These are phyloP conservation scores for Picea glauca DNA, from an alignment of 75 land plant genomes.

Conservation along the genomic window DNA sequence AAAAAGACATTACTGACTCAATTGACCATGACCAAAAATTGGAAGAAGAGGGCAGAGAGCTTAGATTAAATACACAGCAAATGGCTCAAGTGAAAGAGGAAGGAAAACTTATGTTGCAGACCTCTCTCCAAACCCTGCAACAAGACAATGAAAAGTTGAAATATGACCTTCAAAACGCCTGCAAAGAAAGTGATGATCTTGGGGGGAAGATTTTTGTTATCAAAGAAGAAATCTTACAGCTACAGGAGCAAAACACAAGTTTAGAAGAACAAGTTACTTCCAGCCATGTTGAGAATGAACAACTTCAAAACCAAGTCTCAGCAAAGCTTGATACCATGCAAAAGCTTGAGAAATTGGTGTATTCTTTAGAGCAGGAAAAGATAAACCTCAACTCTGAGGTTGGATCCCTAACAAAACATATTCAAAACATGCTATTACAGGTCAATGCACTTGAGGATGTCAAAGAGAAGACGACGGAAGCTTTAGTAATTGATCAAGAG, in stretches of 20 bases:
- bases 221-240: background rate
- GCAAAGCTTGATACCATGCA: background rate
- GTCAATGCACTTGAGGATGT: conserved; percentile 1
- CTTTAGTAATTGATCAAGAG: background rate
- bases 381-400: conserved; percentile 1
- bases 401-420: background rate
- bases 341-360: background rate
- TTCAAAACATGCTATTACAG: background rate
- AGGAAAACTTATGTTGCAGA: too few relatives aligned
- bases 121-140: too few relatives aligned
- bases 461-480: background rate
- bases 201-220: background rate
- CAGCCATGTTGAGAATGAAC: background rate
- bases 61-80: too few relatives aligned
- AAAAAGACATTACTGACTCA: too few relatives aligned
- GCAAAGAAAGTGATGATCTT: background rate
- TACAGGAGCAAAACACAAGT: conserved; percentile 1
- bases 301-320: conserved; percentile 7
- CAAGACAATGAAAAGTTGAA: background rate
- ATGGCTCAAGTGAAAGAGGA: too few relatives aligned
- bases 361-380: conserved; percentile 1
- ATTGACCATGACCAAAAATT: too few relatives aligned
- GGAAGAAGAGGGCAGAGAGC: too few relatives aligned
- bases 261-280: background rate
- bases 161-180: background rate